phyloP scores from a whole-genome alignment of 2,329 filamentous ascomycete genomes.

The Akanthomyces lecanii region DNA sequence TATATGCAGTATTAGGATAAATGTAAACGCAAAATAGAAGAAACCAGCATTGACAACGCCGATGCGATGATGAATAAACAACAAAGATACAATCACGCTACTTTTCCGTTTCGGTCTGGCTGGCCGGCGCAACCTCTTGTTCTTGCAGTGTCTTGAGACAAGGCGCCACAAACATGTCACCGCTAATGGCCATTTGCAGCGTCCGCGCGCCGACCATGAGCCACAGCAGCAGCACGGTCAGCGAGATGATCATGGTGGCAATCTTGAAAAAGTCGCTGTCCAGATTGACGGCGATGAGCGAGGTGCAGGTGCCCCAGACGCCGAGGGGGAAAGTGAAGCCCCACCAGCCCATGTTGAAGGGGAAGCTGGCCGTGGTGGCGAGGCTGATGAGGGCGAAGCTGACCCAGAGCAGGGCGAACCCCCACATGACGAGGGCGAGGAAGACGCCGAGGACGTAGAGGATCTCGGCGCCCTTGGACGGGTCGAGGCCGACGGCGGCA shows the following conservation, averaged over 20 bases:
- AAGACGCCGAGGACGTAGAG: slow-evolving; percentile 56
- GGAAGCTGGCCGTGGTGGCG: slow-evolving; percentile 35
- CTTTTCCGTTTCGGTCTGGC: slow-evolving; percentile 24
- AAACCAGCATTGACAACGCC: slow-evolving; percentile 5
- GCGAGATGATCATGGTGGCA: slow-evolving; percentile 37
- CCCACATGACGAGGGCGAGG: slow-evolving; percentile 40
- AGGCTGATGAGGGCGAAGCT: slow-evolving; percentile 41
- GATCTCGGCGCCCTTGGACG: slow-evolving; percentile 35
- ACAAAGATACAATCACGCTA: slow-evolving; percentile 18
- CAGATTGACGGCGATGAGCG: slow-evolving; percentile 37
- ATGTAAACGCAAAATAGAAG: background rate
- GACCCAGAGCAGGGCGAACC: slow-evolving; percentile 42
- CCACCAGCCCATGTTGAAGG: slow-evolving; percentile 48
- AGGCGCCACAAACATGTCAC: slow-evolving; percentile 43
- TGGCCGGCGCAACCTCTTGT: slow-evolving; percentile 27
- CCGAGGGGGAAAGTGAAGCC: slow-evolving; percentile 45
- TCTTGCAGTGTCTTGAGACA: slow-evolving; percentile 37
- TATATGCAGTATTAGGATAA: background rate
- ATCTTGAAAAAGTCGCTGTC: slow-evolving; percentile 42
- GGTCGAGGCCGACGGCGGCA: slow-evolving; percentile 33
- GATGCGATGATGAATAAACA: background rate
- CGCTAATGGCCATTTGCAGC: slow-evolving; percentile 32
- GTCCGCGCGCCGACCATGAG: slow-evolving; percentile 38
- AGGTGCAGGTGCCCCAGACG: slow-evolving; percentile 40
- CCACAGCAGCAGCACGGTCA: slow-evolving; percentile 40